Conservation (phyloP, 768 basidiomycete species). For the Suillus tomentosus region DNA sequence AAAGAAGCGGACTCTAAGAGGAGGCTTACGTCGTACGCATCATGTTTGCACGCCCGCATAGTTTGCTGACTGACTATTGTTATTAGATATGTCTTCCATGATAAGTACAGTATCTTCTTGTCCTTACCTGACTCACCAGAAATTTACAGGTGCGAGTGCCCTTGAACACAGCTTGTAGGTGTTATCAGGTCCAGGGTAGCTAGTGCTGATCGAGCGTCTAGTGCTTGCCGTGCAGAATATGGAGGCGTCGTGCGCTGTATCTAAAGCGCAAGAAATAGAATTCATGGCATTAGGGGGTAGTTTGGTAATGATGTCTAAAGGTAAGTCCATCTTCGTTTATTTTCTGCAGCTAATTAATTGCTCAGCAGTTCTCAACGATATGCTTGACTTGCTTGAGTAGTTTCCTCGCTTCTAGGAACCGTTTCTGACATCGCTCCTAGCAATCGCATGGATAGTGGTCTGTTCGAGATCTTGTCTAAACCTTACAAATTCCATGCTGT, state of each 20-base stretch:
- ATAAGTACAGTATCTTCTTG: constrained; percentile 44
- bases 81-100: constrained; percentile 73
- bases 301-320: constrained; percentile 88
- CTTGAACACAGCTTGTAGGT: constrained; percentile 67
- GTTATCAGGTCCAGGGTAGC: constrained; percentile 9
- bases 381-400: constrained; percentile 69
- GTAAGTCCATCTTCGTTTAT: constrained; percentile 33
- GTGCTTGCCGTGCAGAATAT: constrained; percentile 91
- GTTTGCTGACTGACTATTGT: constrained; percentile 7
- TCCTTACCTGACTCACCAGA: constrained; percentile 18
- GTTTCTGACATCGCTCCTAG: constrained; percentile 33
- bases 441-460: constrained; percentile 85
- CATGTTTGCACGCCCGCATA: constrained; percentile 25
- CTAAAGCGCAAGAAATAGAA: constrained; percentile 80
- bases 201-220: constrained; percentile 17
- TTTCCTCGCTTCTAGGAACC: constrained; percentile 3
- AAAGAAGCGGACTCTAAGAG: constrained; percentile 81
- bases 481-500: constrained; percentile 80
- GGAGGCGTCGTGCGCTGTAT: constrained; percentile 74
- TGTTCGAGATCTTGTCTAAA: constrained; percentile 68
- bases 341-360: constrained; percentile 13
- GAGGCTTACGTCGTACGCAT: constrained; percentile 71
- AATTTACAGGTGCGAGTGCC: constrained; percentile 74
- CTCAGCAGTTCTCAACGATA: constrained; percentile 69
- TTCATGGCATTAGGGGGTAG: constrained; percentile 84